Evolutionary conservation across 192 early-diverging fungal species (phyloP).

Genomic region (Backusella sp.): DNA sequence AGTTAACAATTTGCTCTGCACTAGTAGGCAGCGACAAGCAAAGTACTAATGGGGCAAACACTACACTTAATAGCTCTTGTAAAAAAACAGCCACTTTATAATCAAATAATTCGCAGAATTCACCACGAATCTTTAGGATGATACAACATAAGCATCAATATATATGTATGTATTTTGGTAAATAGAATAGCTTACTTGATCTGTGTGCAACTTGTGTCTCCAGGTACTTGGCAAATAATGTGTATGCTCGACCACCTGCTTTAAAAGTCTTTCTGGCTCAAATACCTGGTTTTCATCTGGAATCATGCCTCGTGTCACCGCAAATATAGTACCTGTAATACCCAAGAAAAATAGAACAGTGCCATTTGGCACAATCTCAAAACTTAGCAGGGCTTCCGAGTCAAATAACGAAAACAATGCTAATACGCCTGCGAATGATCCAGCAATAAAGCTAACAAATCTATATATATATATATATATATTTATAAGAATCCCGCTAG

Average conservation of each 20-base stretch:
- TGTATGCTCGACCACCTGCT: slow-evolving; percentile 78
- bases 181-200: slow-evolving; percentile 50
- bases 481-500: neutral
- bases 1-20: slow-evolving; percentile 82
- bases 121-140: slow-evolving; percentile 60
- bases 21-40: slow-evolving; percentile 73
- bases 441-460: slow-evolving; percentile 88
- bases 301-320: slow-evolving; percentile 76
- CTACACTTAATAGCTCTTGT: slow-evolving; percentile 77
- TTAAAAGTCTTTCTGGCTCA: slow-evolving; percentile 79
- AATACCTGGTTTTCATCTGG: slow-evolving; percentile 78
- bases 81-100: slow-evolving; percentile 77
- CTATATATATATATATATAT: slow-evolving; percentile 28
- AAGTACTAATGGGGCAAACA: slow-evolving; percentile 84
- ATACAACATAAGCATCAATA: neutral
- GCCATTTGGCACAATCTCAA: slow-evolving; percentile 87
- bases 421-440: slow-evolving; percentile 87
- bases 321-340: slow-evolving; percentile 82
- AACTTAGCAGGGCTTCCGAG: slow-evolving; percentile 81
- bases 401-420: slow-evolving; percentile 79
- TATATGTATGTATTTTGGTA: neutral
- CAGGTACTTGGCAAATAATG: slow-evolving; percentile 91
- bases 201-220: slow-evolving; percentile 79
- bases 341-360: slow-evolving; percentile 95
- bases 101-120: slow-evolving; percentile 80